Conservation (phyloP, 305 asterid genomes). For the Fraxinus greggii region DNA sequence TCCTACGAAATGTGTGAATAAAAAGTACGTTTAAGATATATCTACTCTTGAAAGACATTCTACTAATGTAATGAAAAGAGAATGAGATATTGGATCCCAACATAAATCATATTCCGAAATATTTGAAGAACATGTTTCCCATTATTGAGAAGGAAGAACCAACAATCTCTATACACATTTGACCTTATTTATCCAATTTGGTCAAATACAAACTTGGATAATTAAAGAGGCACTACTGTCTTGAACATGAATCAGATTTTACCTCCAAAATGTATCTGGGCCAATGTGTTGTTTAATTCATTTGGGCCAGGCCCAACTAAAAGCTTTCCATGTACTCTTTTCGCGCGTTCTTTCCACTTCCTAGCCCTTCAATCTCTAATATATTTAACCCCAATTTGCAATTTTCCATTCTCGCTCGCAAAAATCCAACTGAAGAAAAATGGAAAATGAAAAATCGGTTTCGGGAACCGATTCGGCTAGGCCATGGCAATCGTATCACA, state of each 20-base stretch:
- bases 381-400: slow-evolving; percentile 1
- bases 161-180: too few relatives aligned
- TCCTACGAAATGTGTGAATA: too few relatives aligned
- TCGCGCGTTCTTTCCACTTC: background rate
- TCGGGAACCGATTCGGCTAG: slow-evolving; percentile 43
- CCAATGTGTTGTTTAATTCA: too few relatives aligned
- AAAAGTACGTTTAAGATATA: too few relatives aligned
- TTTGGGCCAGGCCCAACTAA: background rate
- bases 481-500: slow-evolving; percentile 92
- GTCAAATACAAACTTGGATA: background rate
- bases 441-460: slow-evolving; percentile 29
- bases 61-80: background rate
- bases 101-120: background rate
- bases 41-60: background rate
- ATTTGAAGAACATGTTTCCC: background rate
- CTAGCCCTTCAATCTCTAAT: background rate
- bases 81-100: background rate
- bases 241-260: too few relatives aligned
- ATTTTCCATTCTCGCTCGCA: background rate
- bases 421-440: slow-evolving; percentile 3
- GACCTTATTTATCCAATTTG: background rate
- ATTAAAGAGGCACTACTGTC: too few relatives aligned
- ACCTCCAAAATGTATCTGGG: too few relatives aligned
- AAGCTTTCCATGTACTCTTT: background rate
- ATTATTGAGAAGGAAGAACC: background rate